phyloP scores from a whole-genome alignment of 2,329 filamentous ascomycete species.

The Diaporthe sp. region DNA sequence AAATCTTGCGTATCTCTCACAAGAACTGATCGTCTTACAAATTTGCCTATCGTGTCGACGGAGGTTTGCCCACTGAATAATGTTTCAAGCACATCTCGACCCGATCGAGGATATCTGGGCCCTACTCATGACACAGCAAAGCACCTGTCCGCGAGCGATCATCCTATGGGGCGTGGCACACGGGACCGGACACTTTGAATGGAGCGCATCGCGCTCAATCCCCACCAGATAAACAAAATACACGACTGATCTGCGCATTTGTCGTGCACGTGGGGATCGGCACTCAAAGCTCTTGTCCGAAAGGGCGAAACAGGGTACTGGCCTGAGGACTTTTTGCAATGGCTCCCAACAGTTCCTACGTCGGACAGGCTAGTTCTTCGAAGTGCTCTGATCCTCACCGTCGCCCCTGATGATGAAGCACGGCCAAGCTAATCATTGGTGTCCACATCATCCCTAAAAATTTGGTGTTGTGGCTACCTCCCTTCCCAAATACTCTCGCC shows the following conservation, averaged over 20 bases:
- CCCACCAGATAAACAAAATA: background rate
- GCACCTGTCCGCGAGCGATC: background rate
- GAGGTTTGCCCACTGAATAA: background rate
- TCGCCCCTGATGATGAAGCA: too few species aligned
- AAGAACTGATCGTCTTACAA: background rate
- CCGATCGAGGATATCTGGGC: background rate
- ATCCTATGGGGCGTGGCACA: background rate
- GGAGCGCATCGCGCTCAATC: background rate
- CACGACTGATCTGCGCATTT: background rate
- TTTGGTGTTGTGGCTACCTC: background rate
- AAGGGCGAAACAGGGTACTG: background rate
- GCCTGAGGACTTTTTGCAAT: background rate
- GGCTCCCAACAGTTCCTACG: background rate
- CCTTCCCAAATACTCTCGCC: background rate
- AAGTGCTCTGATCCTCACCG: background rate
- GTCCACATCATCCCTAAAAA: background rate
- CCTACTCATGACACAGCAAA: background rate
- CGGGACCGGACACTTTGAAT: background rate
- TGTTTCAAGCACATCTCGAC: background rate
- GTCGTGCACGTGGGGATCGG: constrained; percentile 6
- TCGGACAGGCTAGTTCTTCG: background rate
- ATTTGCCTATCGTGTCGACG: background rate
- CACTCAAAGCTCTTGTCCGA: background rate
- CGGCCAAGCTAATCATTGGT: background rate
- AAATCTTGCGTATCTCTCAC: background rate